Percentiles rank a stretch among this genome's conserved stretches.
Conservation (phyloP, 2,329 filamentous ascomycete genomes). For the Chaetomiaceae sp. region DNA sequence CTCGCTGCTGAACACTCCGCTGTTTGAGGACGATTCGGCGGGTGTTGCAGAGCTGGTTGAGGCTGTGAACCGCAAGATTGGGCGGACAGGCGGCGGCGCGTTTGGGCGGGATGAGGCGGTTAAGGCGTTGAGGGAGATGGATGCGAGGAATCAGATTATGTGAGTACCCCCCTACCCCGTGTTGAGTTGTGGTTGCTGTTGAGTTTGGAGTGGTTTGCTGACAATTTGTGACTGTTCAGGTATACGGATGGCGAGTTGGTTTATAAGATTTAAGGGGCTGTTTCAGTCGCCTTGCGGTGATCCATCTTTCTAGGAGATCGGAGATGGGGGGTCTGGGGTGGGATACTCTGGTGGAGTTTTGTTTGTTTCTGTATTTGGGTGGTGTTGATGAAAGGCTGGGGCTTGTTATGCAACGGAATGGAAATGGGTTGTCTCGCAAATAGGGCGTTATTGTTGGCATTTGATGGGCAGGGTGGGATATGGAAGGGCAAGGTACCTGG, state of each 20-base stretch:
- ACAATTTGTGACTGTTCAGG: conserved; percentile 37
- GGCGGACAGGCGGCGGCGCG: conserved; percentile 44
- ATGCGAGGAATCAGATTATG: conserved; percentile 87
- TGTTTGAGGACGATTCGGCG: conserved; percentile 87
- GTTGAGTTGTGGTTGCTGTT: conserved; percentile 1
- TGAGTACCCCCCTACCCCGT: conserved; percentile 44
- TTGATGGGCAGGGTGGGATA: not conserved
- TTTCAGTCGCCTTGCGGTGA: too few species aligned
- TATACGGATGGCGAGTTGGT: conserved; percentile 59
- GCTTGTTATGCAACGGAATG: too few species aligned
- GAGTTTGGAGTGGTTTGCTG: conserved; percentile 5
- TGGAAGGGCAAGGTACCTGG: too few species aligned
- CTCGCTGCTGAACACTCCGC: conserved; percentile 69
- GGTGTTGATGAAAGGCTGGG: not conserved
- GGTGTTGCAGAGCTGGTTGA: conserved; percentile 68
- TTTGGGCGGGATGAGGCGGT: conserved; percentile 71
- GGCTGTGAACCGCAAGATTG: conserved; percentile 71
- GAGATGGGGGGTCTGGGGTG: not conserved
- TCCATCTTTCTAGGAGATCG: too few species aligned
- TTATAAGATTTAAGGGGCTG: conserved; percentile 60
- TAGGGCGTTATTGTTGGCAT: conserved; percentile 1
- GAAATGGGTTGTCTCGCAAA: too few species aligned
- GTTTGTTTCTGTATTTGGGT: not conserved
- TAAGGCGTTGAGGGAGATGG: conserved; percentile 73
- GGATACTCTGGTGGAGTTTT: not conserved